phyloP scores from a whole-genome alignment of 345 rosid species.

The Eucalyptus decipiens region DNA sequence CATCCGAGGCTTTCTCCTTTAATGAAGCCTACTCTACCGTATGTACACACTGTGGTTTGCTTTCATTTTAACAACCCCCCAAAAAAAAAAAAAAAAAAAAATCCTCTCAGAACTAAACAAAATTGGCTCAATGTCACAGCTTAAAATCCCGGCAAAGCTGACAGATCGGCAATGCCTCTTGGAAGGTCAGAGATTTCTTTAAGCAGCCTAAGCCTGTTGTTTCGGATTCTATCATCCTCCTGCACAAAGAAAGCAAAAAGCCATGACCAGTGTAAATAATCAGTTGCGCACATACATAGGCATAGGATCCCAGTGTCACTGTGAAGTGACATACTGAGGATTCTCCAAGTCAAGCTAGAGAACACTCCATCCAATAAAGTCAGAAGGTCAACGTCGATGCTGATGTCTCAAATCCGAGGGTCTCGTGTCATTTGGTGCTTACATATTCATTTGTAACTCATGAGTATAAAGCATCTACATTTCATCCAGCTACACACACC shows the following conservation, averaged over 20 bases:
- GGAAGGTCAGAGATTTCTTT: slow-evolving; percentile 70
- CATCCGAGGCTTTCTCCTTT: neutral
- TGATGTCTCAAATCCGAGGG: neutral
- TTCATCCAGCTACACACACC: neutral
- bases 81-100: neutral
- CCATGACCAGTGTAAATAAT: neutral
- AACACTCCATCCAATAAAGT: neutral
- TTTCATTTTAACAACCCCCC: neutral
- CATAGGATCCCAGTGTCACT: neutral
- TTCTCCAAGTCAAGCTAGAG: neutral
- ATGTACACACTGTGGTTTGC: neutral
- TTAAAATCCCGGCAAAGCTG: slow-evolving; percentile 80
- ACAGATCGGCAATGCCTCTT: slow-evolving; percentile 60
- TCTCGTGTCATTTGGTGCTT: neutral
- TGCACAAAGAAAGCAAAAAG: slow-evolving; percentile 4
- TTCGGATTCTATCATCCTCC: slow-evolving; percentile 68
- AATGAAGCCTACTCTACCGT: neutral
- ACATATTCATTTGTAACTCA: neutral
- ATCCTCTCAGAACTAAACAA: neutral
- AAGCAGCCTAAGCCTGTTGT: slow-evolving; percentile 74
- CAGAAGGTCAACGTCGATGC: neutral
- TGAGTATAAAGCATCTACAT: neutral
- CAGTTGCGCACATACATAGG: neutral
- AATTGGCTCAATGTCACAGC: neutral
- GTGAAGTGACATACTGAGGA: neutral